Evolutionary conservation across 768 basidiomycete species (phyloP), one percentile per base, ranked within the genome.

Genomic region (Amanita exitialis): DNA sequence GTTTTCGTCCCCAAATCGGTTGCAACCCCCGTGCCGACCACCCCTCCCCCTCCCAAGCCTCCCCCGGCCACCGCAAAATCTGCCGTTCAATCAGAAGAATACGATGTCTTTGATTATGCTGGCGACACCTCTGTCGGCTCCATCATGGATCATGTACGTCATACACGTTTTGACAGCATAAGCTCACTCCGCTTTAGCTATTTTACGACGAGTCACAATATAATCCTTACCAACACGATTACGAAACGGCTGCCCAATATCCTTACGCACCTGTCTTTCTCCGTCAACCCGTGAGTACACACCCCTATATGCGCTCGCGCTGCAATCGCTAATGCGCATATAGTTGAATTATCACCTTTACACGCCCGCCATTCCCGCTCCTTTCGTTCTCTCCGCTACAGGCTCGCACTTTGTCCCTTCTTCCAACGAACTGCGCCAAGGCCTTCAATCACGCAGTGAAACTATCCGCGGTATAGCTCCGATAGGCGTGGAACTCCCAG

Each of bases 261-360:
- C 28, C 45, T 1, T 51, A 51, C 35, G 45, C 52, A 6, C 52
- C 52, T 3, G 44, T 53, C 38, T 53, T 53, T 47, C 52, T 53
- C 4, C 44, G 58, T 49, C 36, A 28, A 48, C 49, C 37, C 41
- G 47, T 54, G 12, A 38, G 21, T 27, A 5, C 34, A 5, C 34
- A 13, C 25, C 28, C 9, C 30, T 16, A 23, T n/a, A 23, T 18
- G n/a, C 25, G 7, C n/a, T 9, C 18, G 8, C 15, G 2, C 27
- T 30, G 6, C 21, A 15, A 3, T 38, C 45, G 10, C 48, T 41
- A 20, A 20, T 36, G 27, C 45, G 16, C 13, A 49, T 48, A 38
- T 61, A 95, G 90, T 77, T 98, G 42, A 82, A 96, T 61, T 92
- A 99, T 61, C 91, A 97, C 57, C 76, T 97, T 27, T 99, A 99